Evolutionary conservation across 1,284 basidiomycete species (phyloP), one percentile per base, ranked within the genome.

Genomic region (Anthracocystis walkeri): DNA sequence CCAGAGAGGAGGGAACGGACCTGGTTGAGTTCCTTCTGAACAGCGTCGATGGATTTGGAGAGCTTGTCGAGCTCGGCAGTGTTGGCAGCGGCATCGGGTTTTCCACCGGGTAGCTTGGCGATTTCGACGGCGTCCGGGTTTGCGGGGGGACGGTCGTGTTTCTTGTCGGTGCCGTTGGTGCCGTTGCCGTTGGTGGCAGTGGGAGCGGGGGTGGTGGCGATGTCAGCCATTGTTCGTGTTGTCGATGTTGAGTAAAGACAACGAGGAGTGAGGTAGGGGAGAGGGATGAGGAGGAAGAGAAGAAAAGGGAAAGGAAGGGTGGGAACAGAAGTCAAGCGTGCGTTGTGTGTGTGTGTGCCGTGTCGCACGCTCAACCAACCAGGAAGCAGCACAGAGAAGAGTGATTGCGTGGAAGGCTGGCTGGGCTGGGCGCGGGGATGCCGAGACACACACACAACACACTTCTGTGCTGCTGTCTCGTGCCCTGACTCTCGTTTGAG

Each of bases 1-100:
- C 78, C 83, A 16, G 65, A 65, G 89, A 87, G 68, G 88, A 69
- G 89, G 85, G 84, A 97, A 91, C 87, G 91, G 65, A 96, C 89
- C 45, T 89, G 89, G 81, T 88, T 89, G 49, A 84, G 60, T 50
- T 85, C 81, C 51, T 72, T 71, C 46, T 83, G 81, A 8, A 65
- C 62, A 29, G 78, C 61, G 40, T 82, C 81, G 45, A 85, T 83
- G 33, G 77, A 57, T 35, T 80, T 74, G 63, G 81, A 67, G 61
- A 83, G 70, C 48, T 69, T 65, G 66, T 85, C 83, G 45, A 85
- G 77, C 54, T 82, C 76, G n/a, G 70, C 69, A 20, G 75, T 67
- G 81, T 85, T 81, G 54, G 75, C 73, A 27, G 60, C 56, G 21
- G 65, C 61, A 62, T 85, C 83, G 29, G 83, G 83, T 67, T 79